Evolutionary conservation across 441 rosid genomes (phyloP).

Genomic region (Pelargonium australe): DNA sequence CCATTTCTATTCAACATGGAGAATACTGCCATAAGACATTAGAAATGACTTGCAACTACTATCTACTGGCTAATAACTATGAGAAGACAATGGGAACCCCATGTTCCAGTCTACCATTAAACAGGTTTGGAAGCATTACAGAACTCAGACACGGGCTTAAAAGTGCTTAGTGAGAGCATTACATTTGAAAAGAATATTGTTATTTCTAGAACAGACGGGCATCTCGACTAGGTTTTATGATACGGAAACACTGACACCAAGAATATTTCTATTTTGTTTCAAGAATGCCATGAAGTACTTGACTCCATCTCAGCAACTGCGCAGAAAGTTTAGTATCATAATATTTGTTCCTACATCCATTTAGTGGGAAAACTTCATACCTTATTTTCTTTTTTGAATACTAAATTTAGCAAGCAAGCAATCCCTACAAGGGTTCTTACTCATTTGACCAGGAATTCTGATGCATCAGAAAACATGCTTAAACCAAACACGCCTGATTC

Average conservation of each 20-base stretch:
- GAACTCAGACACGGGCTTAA: neutral
- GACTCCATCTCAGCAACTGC: neutral
- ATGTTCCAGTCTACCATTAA: neutral
- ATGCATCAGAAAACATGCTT: slow-evolving; percentile 4
- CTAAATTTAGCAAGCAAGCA: neutral
- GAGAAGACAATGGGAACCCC: neutral
- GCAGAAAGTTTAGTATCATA: neutral
- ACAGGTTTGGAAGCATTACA: neutral
- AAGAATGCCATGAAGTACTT: neutral
- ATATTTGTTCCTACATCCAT: neutral
- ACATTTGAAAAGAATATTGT: neutral
- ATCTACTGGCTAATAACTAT: neutral
- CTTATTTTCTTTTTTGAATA: too few relatives aligned
- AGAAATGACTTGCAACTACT: neutral
- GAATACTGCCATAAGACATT: neutral
- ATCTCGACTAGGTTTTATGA: neutral
- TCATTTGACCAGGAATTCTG: neutral
- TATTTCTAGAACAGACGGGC: neutral
- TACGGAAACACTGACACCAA: neutral
- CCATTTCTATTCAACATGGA: neutral
- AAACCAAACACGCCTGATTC: neutral
- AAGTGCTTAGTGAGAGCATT: neutral
- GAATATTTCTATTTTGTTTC: neutral
- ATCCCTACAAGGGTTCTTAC: slow-evolving; percentile 1
- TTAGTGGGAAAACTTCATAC: neutral